A percentile compares a stretch with the other conserved stretches of the same genome.
phyloP scores from a whole-genome alignment of 2,329 filamentous ascomycete genomes.

The Didymella glomerata region DNA sequence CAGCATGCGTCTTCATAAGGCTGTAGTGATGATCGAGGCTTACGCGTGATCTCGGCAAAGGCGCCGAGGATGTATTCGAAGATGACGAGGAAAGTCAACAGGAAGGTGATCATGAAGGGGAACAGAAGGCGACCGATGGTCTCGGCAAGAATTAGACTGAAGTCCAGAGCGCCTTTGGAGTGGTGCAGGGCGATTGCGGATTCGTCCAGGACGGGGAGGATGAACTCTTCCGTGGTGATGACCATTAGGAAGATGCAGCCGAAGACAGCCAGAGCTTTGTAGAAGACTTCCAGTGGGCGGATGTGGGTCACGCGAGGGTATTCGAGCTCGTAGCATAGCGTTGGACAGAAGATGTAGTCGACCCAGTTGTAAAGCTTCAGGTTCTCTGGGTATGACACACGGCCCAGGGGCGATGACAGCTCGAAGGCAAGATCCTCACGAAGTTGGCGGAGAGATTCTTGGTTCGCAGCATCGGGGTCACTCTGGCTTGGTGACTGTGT shows the following conservation, averaged over 20 bases:
- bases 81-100: constrained; percentile 96
- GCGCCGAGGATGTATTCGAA: constrained; percentile 97
- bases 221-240: constrained; percentile 91
- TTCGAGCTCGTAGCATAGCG: constrained; percentile 96
- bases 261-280: constrained; percentile 88
- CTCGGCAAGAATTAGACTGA: constrained; percentile 82
- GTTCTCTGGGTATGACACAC: constrained; percentile 89
- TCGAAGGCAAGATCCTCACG: constrained; percentile 89
- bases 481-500: constrained; percentile 55
- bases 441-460: constrained; percentile 66
- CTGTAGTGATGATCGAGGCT: constrained; percentile 22
- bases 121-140: constrained; percentile 91
- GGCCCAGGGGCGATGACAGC: constrained; percentile 87
- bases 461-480: constrained; percentile 52
- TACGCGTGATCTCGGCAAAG: constrained; percentile 86
- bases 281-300: constrained; percentile 81
- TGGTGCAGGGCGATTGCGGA: constrained; percentile 65
- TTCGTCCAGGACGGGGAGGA: constrained; percentile 85
- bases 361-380: constrained; percentile 81
- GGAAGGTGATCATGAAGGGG: constrained; percentile 95
- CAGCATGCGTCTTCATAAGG: constrained; percentile 6
- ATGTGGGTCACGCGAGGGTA: constrained; percentile 83
- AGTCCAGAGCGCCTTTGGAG: constrained; percentile 66
- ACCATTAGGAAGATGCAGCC: constrained; percentile 96
- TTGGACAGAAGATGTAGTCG: constrained; percentile 91